Percentiles rank a stretch among this genome's conserved stretches.
These are phyloP conservation scores for Colletotrichum lentis DNA, from an alignment of 2,329 filamentous ascomycete species.

Conservation along the genomic window DNA sequence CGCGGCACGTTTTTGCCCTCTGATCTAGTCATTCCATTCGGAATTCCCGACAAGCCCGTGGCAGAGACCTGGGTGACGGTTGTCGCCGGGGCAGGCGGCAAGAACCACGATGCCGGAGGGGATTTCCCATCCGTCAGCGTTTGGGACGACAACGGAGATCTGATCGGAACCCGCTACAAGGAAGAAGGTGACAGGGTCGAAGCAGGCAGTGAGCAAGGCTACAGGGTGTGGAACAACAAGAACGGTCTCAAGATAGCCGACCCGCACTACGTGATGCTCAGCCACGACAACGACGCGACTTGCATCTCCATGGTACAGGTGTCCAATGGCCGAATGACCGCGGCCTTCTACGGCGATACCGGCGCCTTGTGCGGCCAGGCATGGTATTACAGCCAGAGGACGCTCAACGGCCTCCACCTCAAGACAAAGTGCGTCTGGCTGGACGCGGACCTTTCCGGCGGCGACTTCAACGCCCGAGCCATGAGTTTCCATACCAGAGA, in stretches of 20 bases:
- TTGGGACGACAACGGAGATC: slow-evolving; percentile 38
- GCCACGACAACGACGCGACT: slow-evolving; percentile 40
- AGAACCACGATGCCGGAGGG: slow-evolving; percentile 18
- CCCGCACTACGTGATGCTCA: slow-evolving; percentile 39
- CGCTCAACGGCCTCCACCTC: slow-evolving; percentile 29
- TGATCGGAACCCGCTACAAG: slow-evolving; percentile 36
- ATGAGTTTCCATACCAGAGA: slow-evolving; percentile 41
- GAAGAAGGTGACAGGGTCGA: slow-evolving; percentile 6
- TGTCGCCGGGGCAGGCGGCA: background rate
- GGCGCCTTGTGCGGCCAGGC: slow-evolving; percentile 39
- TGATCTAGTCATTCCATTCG: background rate
- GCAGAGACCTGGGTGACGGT: slow-evolving; percentile 19
- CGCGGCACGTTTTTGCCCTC: background rate
- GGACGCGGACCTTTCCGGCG: background rate
- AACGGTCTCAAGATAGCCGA: slow-evolving; percentile 21
- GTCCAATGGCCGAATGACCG: slow-evolving; percentile 32
- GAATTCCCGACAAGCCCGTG: background rate
- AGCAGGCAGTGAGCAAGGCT: slow-evolving; percentile 10
- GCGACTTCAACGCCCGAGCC: slow-evolving; percentile 37
- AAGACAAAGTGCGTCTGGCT: slow-evolving; percentile 37
- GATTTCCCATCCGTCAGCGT: slow-evolving; percentile 35
- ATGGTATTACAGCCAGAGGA: slow-evolving; percentile 40
- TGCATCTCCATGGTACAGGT: slow-evolving; percentile 40
- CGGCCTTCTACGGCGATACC: slow-evolving; percentile 40
- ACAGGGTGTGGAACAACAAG: slow-evolving; percentile 32